Percentiles rank a stretch among this genome's conserved stretches.
These are phyloP conservation scores for Leccinum disarticulatum DNA, from an alignment of 768 basidiomycete genomes.

Conservation along the genomic window DNA sequence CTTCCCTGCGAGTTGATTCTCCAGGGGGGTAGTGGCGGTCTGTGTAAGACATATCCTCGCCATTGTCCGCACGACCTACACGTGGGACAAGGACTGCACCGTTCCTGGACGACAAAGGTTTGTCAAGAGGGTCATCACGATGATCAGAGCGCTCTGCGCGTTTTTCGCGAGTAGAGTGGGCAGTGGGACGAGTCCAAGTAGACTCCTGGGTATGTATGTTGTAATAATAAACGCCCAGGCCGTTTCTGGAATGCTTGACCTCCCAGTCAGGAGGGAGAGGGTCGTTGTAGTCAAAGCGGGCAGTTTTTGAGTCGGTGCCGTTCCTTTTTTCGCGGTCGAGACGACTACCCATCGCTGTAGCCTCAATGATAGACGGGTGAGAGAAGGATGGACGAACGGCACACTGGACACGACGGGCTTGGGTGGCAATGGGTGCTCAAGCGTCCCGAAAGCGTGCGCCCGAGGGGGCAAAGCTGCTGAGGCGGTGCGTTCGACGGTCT, in stretches of 20 bases:
- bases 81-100: slow-evolving; percentile 24
- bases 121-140: slow-evolving; percentile 31
- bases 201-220: slow-evolving; percentile 55
- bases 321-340: slow-evolving; percentile 45
- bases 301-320: slow-evolving; percentile 28
- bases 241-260: slow-evolving; percentile 49
- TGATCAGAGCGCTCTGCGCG: slow-evolving; percentile 25
- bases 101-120: slow-evolving; percentile 24
- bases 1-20: slow-evolving; percentile 29
- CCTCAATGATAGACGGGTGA: slow-evolving; percentile 58
- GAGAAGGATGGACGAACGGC: slow-evolving; percentile 54
- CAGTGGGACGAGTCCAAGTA: slow-evolving; percentile 57
- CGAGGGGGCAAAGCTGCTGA: slow-evolving; percentile 22
- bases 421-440: slow-evolving; percentile 68
- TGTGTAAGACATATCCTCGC: slow-evolving; percentile 45
- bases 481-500: slow-evolving; percentile 14
- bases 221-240: slow-evolving; percentile 54
- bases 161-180: slow-evolving; percentile 26
- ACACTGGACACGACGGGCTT: slow-evolving; percentile 57
- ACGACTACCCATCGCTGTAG: slow-evolving; percentile 58
- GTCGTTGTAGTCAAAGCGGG: slow-evolving; percentile 29
- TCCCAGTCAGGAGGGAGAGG: slow-evolving; percentile 63
- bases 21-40: slow-evolving; percentile 69
- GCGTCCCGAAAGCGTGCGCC: slow-evolving; percentile 11
- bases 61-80: slow-evolving; percentile 30